These are phyloP conservation scores for Aegilops speltoides DNA, from an alignment of 176 grass and related monocot genomes.

Conservation along the genomic window DNA sequence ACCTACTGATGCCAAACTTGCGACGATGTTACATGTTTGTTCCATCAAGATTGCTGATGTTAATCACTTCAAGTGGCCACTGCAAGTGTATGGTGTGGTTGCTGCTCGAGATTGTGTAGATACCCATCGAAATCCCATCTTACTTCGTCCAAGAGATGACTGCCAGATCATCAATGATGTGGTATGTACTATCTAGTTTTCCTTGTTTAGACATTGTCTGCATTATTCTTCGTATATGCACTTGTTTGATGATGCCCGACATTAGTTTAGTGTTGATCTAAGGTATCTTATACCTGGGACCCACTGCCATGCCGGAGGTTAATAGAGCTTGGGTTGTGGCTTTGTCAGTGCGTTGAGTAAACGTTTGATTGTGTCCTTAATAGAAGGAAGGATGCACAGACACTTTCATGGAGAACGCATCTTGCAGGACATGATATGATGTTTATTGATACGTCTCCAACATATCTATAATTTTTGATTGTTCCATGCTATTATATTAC, in stretches of 20 bases:
- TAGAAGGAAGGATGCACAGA: conserved; percentile 44
- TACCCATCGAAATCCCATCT: neutral
- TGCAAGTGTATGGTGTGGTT: neutral
- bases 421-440: conserved; percentile 86
- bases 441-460: no score
- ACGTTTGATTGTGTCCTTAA: conserved; percentile 53
- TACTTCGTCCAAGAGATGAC: neutral
- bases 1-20: neutral
- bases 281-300: no score
- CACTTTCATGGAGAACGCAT: conserved; percentile 68
- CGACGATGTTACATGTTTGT: neutral
- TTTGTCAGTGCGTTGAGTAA: conserved; percentile 38
- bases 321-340: no score
- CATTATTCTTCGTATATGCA: neutral
- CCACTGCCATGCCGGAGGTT: no score
- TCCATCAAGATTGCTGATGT: neutral
- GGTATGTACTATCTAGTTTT: neutral
- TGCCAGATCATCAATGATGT: neutral
- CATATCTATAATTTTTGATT: no score
- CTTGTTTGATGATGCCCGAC: neutral
- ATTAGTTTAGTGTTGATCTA: no score
- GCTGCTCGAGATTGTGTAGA: neutral
- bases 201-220: no score
- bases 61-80: neutral
- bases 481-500: no score